Conservation (phyloP, 2,329 filamentous ascomycete species). For the Davidsoniella australis region DNA sequence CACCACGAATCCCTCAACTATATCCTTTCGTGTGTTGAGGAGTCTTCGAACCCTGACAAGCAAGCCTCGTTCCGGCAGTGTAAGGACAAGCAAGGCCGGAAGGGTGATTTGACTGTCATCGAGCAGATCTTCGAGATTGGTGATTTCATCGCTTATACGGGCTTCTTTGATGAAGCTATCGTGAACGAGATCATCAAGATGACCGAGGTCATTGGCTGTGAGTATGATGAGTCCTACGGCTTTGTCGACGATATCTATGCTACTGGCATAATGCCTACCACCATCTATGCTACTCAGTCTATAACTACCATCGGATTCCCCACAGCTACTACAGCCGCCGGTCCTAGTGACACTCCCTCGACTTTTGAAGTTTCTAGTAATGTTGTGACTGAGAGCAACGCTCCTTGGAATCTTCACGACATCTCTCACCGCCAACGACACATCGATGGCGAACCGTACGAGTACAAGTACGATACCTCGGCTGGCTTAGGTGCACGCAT, state of each 20-base stretch:
- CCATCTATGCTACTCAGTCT: not conserved
- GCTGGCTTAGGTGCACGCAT: constrained; percentile 22
- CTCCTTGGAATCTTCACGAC: constrained; percentile 16
- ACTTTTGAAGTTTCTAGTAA: no score
- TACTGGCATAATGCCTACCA: not conserved
- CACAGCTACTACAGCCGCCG: not conserved
- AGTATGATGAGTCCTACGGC: constrained; percentile 6
- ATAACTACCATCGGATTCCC: no score
- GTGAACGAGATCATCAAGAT: constrained; percentile 13
- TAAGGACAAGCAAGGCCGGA: no score
- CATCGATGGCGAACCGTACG: constrained; percentile 10
- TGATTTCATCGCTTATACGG: constrained; percentile 12
- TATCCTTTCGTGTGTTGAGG: no score
- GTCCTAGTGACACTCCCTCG: no score
- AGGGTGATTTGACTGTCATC: not conserved
- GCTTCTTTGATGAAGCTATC: constrained; percentile 10
- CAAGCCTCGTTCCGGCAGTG: no score
- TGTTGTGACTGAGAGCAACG: constrained; percentile 16
- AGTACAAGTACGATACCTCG: constrained; percentile 20
- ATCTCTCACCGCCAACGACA: constrained; percentile 13
- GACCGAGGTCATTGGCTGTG: constrained; percentile 4
- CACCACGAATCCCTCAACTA: no score
- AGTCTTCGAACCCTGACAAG: no score
- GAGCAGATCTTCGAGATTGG: constrained; percentile 5
- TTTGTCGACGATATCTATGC: not conserved